Percentiles rank a stretch among this genome's conserved stretches.
Evolutionary conservation across 768 basidiomycete species (phyloP).

Genomic region (Mycena rosella): DNA sequence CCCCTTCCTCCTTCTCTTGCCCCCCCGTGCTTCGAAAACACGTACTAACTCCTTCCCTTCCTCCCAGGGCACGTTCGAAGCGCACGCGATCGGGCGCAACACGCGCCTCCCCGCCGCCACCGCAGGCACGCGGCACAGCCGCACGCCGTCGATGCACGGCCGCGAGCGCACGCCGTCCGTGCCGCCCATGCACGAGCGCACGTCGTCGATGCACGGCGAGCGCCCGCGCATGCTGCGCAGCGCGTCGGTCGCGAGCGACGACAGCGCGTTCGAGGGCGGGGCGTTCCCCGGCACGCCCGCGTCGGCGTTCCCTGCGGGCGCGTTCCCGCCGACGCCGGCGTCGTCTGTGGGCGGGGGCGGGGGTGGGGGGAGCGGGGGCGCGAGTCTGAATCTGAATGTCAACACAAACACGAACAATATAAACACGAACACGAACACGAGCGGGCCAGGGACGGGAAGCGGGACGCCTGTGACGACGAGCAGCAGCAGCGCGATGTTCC

Average conservation of each 20-base stretch:
- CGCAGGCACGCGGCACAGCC: conserved; percentile 56
- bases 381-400: too few species aligned
- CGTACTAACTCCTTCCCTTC: neutral
- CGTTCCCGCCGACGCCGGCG: too few species aligned
- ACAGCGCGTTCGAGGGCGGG: too few species aligned
- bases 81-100: conserved; percentile 92
- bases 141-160: conserved; percentile 18
- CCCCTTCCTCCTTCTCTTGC: too few species aligned
- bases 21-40: too few species aligned
- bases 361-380: too few species aligned
- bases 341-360: too few species aligned
- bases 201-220: neutral
- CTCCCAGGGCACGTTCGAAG: conserved; percentile 76
- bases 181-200: too few species aligned
- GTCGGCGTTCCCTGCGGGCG: too few species aligned
- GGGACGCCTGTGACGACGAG: neutral
- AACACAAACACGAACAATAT: too few species aligned
- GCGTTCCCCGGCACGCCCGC: too few species aligned
- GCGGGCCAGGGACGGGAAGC: neutral
- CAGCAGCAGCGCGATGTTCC: conserved; percentile 58
- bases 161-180: conserved; percentile 37
- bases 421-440: neutral
- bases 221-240: conserved; percentile 73
- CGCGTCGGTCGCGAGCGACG: conserved; percentile 80
- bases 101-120: conserved; percentile 79